These are phyloP conservation scores for Fraxinus floribunda DNA, from an alignment of 305 asterid species.

Conservation along the genomic window DNA sequence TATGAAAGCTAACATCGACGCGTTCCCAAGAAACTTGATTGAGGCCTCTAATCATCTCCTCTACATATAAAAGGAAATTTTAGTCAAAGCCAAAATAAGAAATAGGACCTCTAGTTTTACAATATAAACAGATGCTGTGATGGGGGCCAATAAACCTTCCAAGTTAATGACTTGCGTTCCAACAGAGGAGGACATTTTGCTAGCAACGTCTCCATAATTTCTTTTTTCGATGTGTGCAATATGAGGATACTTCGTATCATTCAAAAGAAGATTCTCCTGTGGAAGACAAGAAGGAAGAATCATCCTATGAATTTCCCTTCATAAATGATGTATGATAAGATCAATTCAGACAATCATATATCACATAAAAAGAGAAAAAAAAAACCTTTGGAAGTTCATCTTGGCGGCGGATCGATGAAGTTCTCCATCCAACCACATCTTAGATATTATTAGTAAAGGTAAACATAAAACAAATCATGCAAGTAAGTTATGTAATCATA, in stretches of 20 bases:
- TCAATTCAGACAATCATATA: not conserved
- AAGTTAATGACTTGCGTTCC: slow-evolving; percentile 58
- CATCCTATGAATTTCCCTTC: slow-evolving; percentile 10
- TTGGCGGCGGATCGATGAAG: slow-evolving; percentile 84
- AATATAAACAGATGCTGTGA: not conserved
- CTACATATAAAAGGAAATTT: slow-evolving; percentile 33
- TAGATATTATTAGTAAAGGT: slow-evolving; percentile 40
- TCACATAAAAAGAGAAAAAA: not conserved
- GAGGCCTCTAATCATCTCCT: slow-evolving; percentile 91
- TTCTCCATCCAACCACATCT: slow-evolving; percentile 97
- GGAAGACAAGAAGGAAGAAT: slow-evolving; percentile 22
- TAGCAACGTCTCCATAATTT: slow-evolving; percentile 31
- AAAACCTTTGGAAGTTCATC: slow-evolving; percentile 76
- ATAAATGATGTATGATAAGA: not conserved
- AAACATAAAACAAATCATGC: slow-evolving; percentile 26
- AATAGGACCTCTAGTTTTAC: not conserved
- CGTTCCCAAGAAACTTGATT: slow-evolving; percentile 89
- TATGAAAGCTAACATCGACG: slow-evolving; percentile 86
- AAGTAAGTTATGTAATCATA: not conserved
- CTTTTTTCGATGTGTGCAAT: slow-evolving; percentile 64
- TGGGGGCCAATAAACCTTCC: slow-evolving; percentile 47
- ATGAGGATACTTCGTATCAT: slow-evolving; percentile 76
- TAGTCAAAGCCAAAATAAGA: slow-evolving; percentile 20
- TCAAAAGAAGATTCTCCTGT: slow-evolving; percentile 51
- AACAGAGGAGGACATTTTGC: slow-evolving; percentile 39